Percentiles rank a stretch among this genome's conserved stretches.
phyloP scores from a whole-genome alignment of 176 grass and related monocot species.

The Miscanthus lutarioriparius region DNA sequence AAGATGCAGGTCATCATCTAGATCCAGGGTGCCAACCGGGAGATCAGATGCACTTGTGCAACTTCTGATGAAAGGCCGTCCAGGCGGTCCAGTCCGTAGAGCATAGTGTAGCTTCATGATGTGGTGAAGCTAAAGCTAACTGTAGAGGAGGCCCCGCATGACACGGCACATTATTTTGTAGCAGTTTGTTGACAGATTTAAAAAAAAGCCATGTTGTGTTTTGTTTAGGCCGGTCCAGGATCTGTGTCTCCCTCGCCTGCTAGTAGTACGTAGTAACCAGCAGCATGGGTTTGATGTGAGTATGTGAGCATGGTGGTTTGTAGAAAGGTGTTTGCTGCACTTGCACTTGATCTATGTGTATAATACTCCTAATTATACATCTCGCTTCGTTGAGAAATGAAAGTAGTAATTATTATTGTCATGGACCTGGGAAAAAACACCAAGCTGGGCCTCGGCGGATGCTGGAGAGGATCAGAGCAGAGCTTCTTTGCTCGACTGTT shows the following conservation, averaged over 20 bases:
- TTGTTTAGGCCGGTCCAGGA: not conserved
- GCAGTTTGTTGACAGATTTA: not conserved
- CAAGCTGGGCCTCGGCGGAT: too few species aligned
- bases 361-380: too few species aligned
- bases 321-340: too few species aligned
- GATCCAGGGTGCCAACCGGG: not conserved
- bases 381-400: too few species aligned
- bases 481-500: conserved; percentile 75
- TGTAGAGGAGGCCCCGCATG: not conserved
- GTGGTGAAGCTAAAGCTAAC: not conserved
- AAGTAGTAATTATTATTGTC: too few species aligned
- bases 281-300: too few species aligned
- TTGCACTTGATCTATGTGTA: too few species aligned
- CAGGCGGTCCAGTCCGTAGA: not conserved
- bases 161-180: not conserved
- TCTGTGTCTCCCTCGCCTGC: not conserved
- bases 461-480: too few species aligned
- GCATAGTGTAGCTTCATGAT: not conserved
- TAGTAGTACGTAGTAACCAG: too few species aligned
- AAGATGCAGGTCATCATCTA: not conserved
- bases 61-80: conserved; percentile 9
- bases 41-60: conserved; percentile 23
- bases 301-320: too few species aligned
- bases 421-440: too few species aligned
- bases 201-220: not conserved